phyloP scores from a whole-genome alignment of 768 basidiomycete genomes.

The Pulveroboletus ravenelii region DNA sequence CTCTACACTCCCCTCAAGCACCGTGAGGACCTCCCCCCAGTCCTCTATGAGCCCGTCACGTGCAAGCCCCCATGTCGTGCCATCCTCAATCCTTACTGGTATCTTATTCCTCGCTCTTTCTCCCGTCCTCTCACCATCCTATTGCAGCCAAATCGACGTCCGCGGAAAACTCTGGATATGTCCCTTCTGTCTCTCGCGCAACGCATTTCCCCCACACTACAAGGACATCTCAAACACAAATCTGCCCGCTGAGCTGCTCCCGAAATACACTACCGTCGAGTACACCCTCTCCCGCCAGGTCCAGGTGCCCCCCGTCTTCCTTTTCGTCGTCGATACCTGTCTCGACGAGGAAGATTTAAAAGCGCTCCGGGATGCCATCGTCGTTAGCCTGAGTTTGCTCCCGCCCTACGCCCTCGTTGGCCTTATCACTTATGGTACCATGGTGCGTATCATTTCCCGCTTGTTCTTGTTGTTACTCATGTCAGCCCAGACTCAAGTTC shows the following conservation, averaged over 20 bases:
- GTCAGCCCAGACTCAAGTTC: constrained; percentile 81
- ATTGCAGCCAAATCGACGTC: constrained; percentile 90
- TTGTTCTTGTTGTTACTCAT: background rate
- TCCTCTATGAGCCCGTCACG: constrained; percentile 96
- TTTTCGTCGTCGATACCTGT: constrained; percentile 97
- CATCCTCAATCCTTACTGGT: constrained; percentile 98
- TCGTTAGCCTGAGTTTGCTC: constrained; percentile 87
- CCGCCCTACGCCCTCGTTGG: constrained; percentile 95
- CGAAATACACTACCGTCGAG: constrained; percentile 99
- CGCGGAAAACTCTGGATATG: constrained; percentile 99
- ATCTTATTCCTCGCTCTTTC: constrained; percentile 20
- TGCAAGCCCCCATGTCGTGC: constrained; percentile 98
- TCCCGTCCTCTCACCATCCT: background rate
- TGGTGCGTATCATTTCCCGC: constrained; percentile 50
- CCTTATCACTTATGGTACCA: constrained; percentile 93
- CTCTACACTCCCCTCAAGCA: constrained; percentile 94
- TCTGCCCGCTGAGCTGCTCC: constrained; percentile 90
- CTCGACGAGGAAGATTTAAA: constrained; percentile 94
- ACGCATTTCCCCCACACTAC: constrained; percentile 97
- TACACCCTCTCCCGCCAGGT: constrained; percentile 94
- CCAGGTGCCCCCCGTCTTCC: constrained; percentile 91
- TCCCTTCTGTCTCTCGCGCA: constrained; percentile 95
- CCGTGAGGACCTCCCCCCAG: constrained; percentile 90
- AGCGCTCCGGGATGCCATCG: constrained; percentile 89
- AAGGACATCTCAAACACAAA: constrained; percentile 98